Percentiles rank a stretch among this genome's conserved stretches.
Conservation (phyloP, 768 basidiomycete genomes). For the Trametes meyenii region DNA sequence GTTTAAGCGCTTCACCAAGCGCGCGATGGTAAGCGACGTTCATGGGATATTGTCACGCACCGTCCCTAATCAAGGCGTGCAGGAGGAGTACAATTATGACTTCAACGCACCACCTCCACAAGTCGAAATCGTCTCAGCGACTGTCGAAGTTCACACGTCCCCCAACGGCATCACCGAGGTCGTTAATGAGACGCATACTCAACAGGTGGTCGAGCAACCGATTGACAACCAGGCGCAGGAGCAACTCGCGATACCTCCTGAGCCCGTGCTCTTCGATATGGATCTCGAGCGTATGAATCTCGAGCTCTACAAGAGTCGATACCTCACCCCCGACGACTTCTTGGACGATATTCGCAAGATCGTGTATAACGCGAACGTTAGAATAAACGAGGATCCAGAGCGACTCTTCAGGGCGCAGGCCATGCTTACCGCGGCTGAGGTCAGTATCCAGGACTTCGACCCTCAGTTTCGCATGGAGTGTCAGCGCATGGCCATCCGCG, state of each 20-base stretch:
- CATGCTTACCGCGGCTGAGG: slow-evolving; percentile 85
- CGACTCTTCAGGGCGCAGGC: slow-evolving; percentile 81
- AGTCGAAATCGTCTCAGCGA: slow-evolving; percentile 41
- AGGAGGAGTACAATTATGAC: slow-evolving; percentile 80
- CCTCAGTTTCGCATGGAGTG: slow-evolving; percentile 79
- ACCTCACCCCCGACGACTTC: slow-evolving; percentile 88
- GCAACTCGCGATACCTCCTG: slow-evolving; percentile 41
- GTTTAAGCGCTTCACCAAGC: slow-evolving; percentile 87
- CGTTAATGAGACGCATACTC: slow-evolving; percentile 37
- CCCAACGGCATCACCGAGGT: slow-evolving; percentile 50
- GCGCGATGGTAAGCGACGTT: slow-evolving; percentile 60
- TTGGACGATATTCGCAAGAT: slow-evolving; percentile 81
- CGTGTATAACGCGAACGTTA: slow-evolving; percentile 69
- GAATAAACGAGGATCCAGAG: slow-evolving; percentile 67
- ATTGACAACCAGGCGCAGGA: slow-evolving; percentile 42
- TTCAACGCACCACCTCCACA: slow-evolving; percentile 33
- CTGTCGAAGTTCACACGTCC: slow-evolving; percentile 40
- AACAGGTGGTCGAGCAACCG: slow-evolving; percentile 23
- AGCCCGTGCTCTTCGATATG: slow-evolving; percentile 73
- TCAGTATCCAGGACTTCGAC: slow-evolving; percentile 88
- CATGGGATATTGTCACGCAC: no score
- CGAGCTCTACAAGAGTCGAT: slow-evolving; percentile 81
- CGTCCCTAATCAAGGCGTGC: slow-evolving; percentile 2
- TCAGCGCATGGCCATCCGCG: slow-evolving; percentile 80
- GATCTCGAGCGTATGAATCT: slow-evolving; percentile 91